These are phyloP conservation scores for Papiliotrema nemorosa DNA, from an alignment of 1,284 basidiomycete species.

Conservation along the genomic window DNA sequence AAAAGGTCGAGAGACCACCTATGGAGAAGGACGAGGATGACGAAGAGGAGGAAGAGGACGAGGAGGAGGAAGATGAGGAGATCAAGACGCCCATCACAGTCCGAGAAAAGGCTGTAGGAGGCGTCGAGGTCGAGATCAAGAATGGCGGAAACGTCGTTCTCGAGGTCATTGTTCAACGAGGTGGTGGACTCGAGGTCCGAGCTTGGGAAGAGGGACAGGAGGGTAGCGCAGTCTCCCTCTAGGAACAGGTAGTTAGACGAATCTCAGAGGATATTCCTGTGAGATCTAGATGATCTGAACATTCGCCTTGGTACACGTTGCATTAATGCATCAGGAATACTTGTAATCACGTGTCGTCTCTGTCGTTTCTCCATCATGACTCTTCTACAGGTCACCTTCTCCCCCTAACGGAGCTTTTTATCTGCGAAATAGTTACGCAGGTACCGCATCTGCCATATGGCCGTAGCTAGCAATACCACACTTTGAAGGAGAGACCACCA, in stretches of 20 bases:
- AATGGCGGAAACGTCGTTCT: slow-evolving; percentile 60
- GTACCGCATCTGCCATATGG: slow-evolving; percentile 89
- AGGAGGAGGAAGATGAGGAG: slow-evolving; percentile 64
- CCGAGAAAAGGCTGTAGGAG: slow-evolving; percentile 55
- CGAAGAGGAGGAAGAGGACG: slow-evolving; percentile 59
- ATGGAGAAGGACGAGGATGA: slow-evolving; percentile 38
- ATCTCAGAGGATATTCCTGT: too few species aligned
- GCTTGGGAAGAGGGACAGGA: slow-evolving; percentile 46
- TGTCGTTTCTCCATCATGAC: too few species aligned
- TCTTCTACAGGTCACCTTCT: too few species aligned
- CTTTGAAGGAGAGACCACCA: slow-evolving; percentile 93
- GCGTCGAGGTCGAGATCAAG: slow-evolving; percentile 56
- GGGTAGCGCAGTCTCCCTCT: slow-evolving; percentile 32
- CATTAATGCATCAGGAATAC: too few species aligned
- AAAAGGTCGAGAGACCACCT: slow-evolving; percentile 57
- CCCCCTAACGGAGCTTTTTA: slow-evolving; percentile 76
- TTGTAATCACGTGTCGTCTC: too few species aligned
- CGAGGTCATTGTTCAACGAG: slow-evolving; percentile 57
- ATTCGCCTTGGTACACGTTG: too few species aligned
- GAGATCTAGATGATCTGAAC: too few species aligned
- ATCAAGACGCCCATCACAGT: slow-evolving; percentile 66
- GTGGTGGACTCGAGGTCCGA: slow-evolving; percentile 51
- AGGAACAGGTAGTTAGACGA: too few species aligned
- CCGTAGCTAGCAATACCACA: slow-evolving; percentile 74
- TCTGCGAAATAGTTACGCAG: slow-evolving; percentile 86